These are phyloP conservation scores for Fusarium stilboides DNA, from an alignment of 2,329 filamentous ascomycete species.

Conservation along the genomic window DNA sequence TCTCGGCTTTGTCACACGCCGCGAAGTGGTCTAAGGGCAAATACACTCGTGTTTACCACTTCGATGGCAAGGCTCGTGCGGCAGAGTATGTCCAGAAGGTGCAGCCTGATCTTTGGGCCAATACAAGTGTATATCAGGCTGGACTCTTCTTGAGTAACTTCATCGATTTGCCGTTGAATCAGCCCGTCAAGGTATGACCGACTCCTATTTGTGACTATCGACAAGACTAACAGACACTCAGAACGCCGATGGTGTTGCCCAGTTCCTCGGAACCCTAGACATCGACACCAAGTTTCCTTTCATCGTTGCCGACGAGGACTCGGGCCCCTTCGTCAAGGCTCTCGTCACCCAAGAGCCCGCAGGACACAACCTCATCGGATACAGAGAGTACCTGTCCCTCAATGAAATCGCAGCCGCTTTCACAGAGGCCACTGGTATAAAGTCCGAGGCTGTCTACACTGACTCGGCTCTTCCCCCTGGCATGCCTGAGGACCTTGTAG, in stretches of 20 bases:
- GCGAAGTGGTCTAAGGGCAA: slow-evolving; percentile 58
- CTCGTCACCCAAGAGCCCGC: slow-evolving; percentile 37
- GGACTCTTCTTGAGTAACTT: slow-evolving; percentile 42
- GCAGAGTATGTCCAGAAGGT: slow-evolving; percentile 47
- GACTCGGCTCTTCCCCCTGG: not conserved
- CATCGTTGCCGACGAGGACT: slow-evolving; percentile 48
- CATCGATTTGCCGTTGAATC: not conserved
- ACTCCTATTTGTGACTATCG: fast-evolving
- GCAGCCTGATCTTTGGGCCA: slow-evolving; percentile 41
- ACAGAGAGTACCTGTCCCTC: slow-evolving; percentile 43
- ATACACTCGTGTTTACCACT: slow-evolving; percentile 59
- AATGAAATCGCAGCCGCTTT: slow-evolving; percentile 39
- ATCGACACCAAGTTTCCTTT: slow-evolving; percentile 41
- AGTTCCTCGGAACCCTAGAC: slow-evolving; percentile 36
- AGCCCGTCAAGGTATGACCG: slow-evolving; percentile 26
- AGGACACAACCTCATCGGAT: slow-evolving; percentile 44
- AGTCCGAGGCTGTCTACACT: slow-evolving; percentile 5
- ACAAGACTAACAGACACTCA: slow-evolving; percentile 1
- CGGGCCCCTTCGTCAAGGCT: slow-evolving; percentile 43
- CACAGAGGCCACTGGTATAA: slow-evolving; percentile 31
- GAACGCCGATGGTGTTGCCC: slow-evolving; percentile 37
- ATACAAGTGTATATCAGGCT: slow-evolving; percentile 42
- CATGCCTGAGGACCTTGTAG: slow-evolving; percentile 3
- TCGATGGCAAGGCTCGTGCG: slow-evolving; percentile 58
- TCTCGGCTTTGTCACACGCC: slow-evolving; percentile 56